Evolutionary conservation across 139 green algal species (phyloP), one percentile per base, ranked within the genome.

Genomic region (Edaphochlamys debaryana): DNA sequence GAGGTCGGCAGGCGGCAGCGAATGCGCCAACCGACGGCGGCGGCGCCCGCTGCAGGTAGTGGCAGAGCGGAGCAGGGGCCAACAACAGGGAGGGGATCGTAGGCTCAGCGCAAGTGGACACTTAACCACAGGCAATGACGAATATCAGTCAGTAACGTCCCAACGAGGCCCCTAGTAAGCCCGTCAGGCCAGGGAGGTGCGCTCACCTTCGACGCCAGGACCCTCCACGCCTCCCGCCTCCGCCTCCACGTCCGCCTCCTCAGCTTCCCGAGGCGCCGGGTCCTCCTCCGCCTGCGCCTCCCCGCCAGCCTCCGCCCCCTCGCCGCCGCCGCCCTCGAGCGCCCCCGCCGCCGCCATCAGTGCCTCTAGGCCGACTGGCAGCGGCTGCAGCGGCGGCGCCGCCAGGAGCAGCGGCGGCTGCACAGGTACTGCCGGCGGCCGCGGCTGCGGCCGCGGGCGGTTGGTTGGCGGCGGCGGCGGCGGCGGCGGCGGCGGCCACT

Each of bases 401-500:
- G 15, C 56, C 56, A 63, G 25, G 23, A 54, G 45, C 45, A 54
- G 45, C 45, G 13, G 45, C 45, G 45, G 11, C 11, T 54, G 45
- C 45, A 13, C 11, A 9, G 45, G 45, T 13, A 9, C 13, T 54
- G 45, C 11, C 45, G 13, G 45, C 45, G 45, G 45, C 45, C 11
- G 45, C 45, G 9, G 9, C 45, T 54, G 45, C 9, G 45, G 11
- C 11, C 45, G 45, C 45, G 45, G 11, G 45, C 45, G 11, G 45
- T 13, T 54, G 45, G 45, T 9, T 2, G 19, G 27, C 64, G 20
- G 45, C 29, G 77, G 29, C 29, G 56, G 67, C 30, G 52, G 37
- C 8, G 81, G 77, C 36, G 84, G 77, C 48, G 84, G 70, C 19
- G 82, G 54, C 40, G 91, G 88, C 90, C 88, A 94, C 27, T 84